These are phyloP conservation scores for Alternaria triticimaculans DNA, from an alignment of 2,329 filamentous ascomycete species.

Conservation along the genomic window DNA sequence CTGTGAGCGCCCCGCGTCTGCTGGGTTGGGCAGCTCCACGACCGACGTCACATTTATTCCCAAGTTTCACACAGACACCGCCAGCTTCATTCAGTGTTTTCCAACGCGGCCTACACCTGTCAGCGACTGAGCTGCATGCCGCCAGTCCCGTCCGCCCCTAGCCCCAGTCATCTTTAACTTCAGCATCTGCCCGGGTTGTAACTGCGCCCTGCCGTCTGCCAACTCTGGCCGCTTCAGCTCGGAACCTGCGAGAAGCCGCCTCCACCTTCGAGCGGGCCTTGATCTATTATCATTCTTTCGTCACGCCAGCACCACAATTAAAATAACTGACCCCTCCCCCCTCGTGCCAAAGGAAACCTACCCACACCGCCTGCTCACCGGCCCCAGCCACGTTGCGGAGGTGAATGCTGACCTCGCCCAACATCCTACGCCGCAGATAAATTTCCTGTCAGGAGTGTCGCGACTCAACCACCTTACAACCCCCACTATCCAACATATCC, in stretches of 20 bases:
- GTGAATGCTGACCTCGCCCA: slow-evolving; percentile 4
- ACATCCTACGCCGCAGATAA: slow-evolving; percentile 4
- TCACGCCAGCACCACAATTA: slow-evolving; percentile 26
- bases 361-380: neutral
- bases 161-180: slow-evolving; percentile 15
- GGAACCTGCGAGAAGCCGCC: slow-evolving; percentile 39
- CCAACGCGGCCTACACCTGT: slow-evolving; percentile 5
- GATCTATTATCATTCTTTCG: slow-evolving; percentile 42
- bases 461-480: slow-evolving; percentile 4
- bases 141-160: slow-evolving; percentile 16
- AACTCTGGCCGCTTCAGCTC: slow-evolving; percentile 22
- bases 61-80: slow-evolving; percentile 13
- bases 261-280: slow-evolving; percentile 28
- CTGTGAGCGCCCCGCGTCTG: slow-evolving; percentile 11
- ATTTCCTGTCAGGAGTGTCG: neutral
- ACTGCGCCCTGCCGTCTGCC: slow-evolving; percentile 15
- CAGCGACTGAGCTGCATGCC: slow-evolving; percentile 20
- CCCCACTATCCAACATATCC: slow-evolving; percentile 5
- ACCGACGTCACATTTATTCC: slow-evolving; percentile 35
- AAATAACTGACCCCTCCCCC: slow-evolving; percentile 6
- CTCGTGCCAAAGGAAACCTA: neutral
- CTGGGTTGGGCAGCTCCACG: slow-evolving; percentile 10
- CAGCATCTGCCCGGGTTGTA: slow-evolving; percentile 19
- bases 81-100: slow-evolving; percentile 8
- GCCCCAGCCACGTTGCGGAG: neutral